Conservation (phyloP, 345 rosid species). For the Melaleuca alternifolia region DNA sequence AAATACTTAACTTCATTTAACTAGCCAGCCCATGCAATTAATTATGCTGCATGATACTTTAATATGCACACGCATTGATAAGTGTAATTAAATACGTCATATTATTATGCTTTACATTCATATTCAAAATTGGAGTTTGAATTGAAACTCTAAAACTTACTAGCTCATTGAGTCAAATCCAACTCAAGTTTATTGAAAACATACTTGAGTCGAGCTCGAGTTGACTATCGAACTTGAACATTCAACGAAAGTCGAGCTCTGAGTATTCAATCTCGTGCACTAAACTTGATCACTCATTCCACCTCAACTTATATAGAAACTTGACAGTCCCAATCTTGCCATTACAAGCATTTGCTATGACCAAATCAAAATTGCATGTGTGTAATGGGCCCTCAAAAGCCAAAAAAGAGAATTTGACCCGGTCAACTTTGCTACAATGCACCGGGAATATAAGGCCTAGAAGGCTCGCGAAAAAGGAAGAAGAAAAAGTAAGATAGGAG, state of each 20-base stretch:
- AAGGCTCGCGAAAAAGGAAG: too few relatives aligned
- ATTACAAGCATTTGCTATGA: background rate
- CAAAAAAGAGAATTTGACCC: too few relatives aligned
- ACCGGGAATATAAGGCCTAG: too few relatives aligned
- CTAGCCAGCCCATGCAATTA: background rate
- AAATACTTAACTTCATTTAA: background rate
- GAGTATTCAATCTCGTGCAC: background rate
- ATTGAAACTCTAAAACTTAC: background rate
- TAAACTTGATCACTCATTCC: background rate
- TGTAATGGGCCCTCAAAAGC: too few relatives aligned
- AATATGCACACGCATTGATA: background rate
- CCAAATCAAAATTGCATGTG: background rate
- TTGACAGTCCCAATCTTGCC: background rate
- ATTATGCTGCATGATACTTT: background rate
- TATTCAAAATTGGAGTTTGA: background rate
- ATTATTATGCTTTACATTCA: background rate
- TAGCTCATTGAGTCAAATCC: background rate
- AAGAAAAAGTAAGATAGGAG: too few relatives aligned
- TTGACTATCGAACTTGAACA: background rate
- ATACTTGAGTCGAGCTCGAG: background rate
- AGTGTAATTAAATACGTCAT: background rate
- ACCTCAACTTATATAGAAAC: background rate
- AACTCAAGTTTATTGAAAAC: background rate
- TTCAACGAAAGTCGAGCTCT: background rate
- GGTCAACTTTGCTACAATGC: too few relatives aligned